Base-by-base conservation (phyloP, 768 basidiomycete genomes). In the Imleria badia region DNA sequence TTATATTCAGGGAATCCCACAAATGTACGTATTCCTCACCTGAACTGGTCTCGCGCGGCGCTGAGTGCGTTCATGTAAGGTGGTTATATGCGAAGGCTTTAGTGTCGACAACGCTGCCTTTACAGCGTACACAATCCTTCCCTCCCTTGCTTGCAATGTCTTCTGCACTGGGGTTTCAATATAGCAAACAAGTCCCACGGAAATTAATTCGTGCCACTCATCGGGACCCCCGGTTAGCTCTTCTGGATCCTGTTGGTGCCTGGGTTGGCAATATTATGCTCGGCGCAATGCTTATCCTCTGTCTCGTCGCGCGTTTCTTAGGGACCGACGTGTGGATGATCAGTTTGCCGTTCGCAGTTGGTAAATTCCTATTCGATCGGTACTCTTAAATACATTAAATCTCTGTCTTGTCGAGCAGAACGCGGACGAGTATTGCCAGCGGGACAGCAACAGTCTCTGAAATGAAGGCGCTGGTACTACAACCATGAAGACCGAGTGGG, bases 61-160 rank as follows among this genome's bases (percentile, higher is more conserved):
- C n/a, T 43, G 10, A 41, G 8, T 9, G 20, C 14, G 3, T 17
- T 17, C 11, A 49, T 38, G 11, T 36, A 49, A 71, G 69, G 69
- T 97, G 23, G 89, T 98, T 44, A 84, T 97, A 22, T 89, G 91
- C 47, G 92, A 91, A 48, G 91, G 92, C 0, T 94, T 97, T 66
- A 66, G 75, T 6, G 78, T 96, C 42, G 86, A 88, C 45, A 90
- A 91, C 59, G 80, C 82, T 11, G 82, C 83, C 0, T 94, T 88
- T 71, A 90, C 89, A 0, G 88, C 87, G 0, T 93, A 94, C 71
- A 83, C 88, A 13, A 86, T 91, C 45, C 75, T 95, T 11, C 92
- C 94, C 0, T 89, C 92, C 62, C 66, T 95, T 23, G 86, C 81
- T 5, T 76, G 86, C 77, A 68, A 66, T 76, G 45, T 84, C 17